A percentile compares a stretch with the other conserved stretches of the same genome.
Evolutionary conservation across 768 basidiomycete species (phyloP).

Genomic region (Xerocomus brunneocitrinus): DNA sequence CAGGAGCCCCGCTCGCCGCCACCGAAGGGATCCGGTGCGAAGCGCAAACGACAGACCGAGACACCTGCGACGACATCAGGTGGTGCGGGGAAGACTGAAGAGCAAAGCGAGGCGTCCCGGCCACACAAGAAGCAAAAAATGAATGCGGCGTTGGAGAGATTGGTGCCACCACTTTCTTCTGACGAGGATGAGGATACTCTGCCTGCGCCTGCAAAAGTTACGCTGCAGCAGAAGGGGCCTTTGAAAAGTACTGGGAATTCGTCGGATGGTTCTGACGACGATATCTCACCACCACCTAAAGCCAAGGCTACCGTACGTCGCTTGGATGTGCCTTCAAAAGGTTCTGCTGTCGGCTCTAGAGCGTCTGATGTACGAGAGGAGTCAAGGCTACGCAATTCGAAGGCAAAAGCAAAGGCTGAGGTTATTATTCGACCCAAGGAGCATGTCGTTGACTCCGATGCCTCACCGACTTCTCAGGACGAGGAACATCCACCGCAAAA

Average conservation of each 20-base stretch:
- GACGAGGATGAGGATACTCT: constrained; percentile 4
- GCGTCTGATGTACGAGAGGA: not conserved
- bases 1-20: not conserved
- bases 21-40: not conserved
- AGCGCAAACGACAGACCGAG: constrained; percentile 14
- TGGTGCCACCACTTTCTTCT: constrained; percentile 10
- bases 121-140: constrained; percentile 21
- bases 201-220: not conserved
- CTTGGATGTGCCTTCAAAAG: not conserved
- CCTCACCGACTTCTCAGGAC: not conserved
- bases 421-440: not conserved
- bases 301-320: not conserved
- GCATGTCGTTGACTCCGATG: not conserved
- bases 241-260: not conserved
- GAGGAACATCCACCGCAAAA: constrained; percentile 1
- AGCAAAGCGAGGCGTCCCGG: not conserved
- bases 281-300: constrained; percentile 1
- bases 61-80: not conserved
- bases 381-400: not conserved
- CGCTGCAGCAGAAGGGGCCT: not conserved
- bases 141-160: not conserved
- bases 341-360: not conserved
- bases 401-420: not conserved
- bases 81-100: not conserved
- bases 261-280: not conserved